phyloP scores from a whole-genome alignment of 495 filamentous ascomycete species.

The Daldinia childiae region DNA sequence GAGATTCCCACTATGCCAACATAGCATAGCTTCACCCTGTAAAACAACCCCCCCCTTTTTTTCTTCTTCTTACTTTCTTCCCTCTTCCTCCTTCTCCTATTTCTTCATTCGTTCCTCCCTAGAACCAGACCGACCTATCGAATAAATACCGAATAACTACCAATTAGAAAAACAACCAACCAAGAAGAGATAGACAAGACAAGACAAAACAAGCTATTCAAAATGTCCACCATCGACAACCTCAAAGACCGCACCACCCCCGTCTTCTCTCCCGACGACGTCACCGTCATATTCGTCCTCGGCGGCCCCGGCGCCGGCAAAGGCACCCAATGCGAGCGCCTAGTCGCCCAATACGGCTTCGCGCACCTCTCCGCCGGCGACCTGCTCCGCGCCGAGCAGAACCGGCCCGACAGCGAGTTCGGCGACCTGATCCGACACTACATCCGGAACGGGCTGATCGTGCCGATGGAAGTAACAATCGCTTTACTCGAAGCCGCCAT shows the following conservation, averaged over 20 bases:
- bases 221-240: conserved; percentile 50
- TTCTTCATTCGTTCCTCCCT: not conserved
- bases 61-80: conserved; percentile 4
- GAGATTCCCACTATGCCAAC: conserved; percentile 13
- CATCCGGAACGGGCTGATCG: conserved; percentile 93
- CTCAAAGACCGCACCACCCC: conserved; percentile 65
- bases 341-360: conserved; percentile 92
- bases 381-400: conserved; percentile 91
- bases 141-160: not conserved
- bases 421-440: conserved; percentile 88
- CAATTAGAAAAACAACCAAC: not conserved
- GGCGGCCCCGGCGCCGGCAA: conserved; percentile 83
- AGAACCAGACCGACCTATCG: not conserved
- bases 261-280: conserved; percentile 79
- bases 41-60: conserved; percentile 26
- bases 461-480: conserved; percentile 99
- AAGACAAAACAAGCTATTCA: conserved; percentile 1
- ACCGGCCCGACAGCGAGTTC: conserved; percentile 83
- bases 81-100: not conserved
- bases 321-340: conserved; percentile 86
- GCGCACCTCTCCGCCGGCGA: conserved; percentile 92
- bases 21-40: conserved; percentile 11
- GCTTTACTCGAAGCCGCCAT: conserved; percentile 92
- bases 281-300: conserved; percentile 89
- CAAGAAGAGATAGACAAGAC: not conserved